These are phyloP conservation scores for Pestalotiopsis sp. DNA, from an alignment of 2,329 filamentous ascomycete species.

Conservation along the genomic window DNA sequence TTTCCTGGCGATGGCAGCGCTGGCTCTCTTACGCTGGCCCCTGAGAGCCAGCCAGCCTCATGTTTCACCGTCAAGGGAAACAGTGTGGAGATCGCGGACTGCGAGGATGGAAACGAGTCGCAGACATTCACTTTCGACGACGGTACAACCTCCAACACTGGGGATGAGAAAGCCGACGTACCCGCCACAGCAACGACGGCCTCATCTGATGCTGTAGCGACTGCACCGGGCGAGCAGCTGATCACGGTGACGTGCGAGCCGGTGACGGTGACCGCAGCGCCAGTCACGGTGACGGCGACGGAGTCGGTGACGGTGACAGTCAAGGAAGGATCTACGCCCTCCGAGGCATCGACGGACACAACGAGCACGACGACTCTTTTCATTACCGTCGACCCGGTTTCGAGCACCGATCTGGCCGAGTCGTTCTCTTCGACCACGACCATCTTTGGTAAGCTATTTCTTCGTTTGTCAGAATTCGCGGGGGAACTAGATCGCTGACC, in stretches of 20 bases:
- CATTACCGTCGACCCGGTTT: neutral
- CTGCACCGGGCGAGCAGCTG: neutral
- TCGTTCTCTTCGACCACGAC: conserved; percentile 13
- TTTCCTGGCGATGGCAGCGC: conserved; percentile 45
- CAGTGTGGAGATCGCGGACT: conserved; percentile 43
- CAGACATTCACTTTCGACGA: conserved; percentile 41
- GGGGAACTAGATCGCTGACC: neutral
- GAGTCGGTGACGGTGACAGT: conserved; percentile 2
- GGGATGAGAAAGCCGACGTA: neutral
- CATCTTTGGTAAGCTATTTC: neutral
- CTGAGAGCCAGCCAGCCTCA: conserved; percentile 43
- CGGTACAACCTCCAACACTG: neutral
- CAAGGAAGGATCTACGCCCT: neutral
- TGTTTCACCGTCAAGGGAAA: conserved; percentile 47
- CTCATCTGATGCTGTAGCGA: neutral
- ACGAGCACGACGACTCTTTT: conserved; percentile 2
- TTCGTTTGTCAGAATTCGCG: neutral
- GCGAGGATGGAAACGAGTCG: conserved; percentile 36
- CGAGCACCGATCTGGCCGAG: neutral
- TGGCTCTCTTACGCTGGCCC: conserved; percentile 44
- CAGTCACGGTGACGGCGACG: conserved; percentile 3
- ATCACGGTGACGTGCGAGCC: neutral
- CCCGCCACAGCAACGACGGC: neutral
- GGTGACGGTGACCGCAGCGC: conserved; percentile 4
- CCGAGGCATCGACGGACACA: neutral